Evolutionary conservation across 306 rosid genomes (phyloP).

Genomic region (Fagus sylvatica): DNA sequence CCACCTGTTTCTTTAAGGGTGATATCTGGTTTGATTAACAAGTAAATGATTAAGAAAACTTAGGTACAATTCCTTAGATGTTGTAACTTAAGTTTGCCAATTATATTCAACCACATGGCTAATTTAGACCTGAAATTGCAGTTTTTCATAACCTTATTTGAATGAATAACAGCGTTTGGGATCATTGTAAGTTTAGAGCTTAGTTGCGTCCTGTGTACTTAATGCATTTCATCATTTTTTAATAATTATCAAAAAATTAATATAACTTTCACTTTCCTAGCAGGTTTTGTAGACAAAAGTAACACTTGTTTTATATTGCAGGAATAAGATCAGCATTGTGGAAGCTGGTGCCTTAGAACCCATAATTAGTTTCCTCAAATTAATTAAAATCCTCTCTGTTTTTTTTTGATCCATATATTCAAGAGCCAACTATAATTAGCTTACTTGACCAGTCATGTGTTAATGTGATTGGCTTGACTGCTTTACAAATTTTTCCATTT

Average conservation of each 20-base stretch:
- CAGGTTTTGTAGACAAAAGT: neutral
- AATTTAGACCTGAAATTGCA: no score
- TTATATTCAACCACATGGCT: no score
- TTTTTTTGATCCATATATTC: no score
- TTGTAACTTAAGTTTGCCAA: no score
- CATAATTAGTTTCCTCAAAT: conserved; percentile 67
- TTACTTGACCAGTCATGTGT: neutral
- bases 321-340: conserved; percentile 87
- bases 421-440: neutral
- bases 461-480: neutral
- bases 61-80: no score
- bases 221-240: no score
- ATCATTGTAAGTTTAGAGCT: no score
- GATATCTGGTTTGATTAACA: neutral
- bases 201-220: no score
- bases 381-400: conserved; percentile 1
- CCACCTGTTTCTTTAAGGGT: neutral
- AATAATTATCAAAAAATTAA: no score
- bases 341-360: conserved; percentile 95
- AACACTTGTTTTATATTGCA: conserved; percentile 34
- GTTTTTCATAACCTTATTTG: no score
- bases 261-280: conserved; percentile 5
- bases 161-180: no score
- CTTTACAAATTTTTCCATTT: neutral
- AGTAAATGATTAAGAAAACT: no score